Evolutionary conservation across 805 yeast species (phyloP), one percentile per base, ranked within the genome.

Genomic region (Metschnikowia gruessii): DNA sequence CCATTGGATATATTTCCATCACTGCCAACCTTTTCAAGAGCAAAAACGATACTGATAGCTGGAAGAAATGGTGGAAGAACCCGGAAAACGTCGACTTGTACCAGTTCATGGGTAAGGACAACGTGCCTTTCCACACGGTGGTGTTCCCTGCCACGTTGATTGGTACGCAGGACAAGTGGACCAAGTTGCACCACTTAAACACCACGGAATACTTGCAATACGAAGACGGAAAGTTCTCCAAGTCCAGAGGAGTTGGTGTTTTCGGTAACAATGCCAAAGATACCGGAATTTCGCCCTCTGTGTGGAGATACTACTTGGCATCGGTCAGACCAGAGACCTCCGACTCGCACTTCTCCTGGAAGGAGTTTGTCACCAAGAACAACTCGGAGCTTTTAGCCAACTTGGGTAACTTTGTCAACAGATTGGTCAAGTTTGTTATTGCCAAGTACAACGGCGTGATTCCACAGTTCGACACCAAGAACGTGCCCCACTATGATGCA

Each of bases 101-200:
- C 66, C 99, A 94, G 74, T 94, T 94, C 68, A 94, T 94, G 99
- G 99, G 99, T 69, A 94, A 94, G 68, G 99, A 94, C 69, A 94
- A 94, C 63, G 97, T 91, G 60, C 97, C 98, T 28, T 94, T 94
- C 88, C 99, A 94, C 65, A 86, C 97, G 1, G 99, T 94, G 46
- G 95, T 94, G 46, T 94, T 92, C 89, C 99, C 99, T 50, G 83
- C 95, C 36, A 72, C 95, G 22, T 85, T 83, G 69, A 71, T 94
- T 37, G 99, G 98, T 66, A 91, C 99, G 15, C 69, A 77, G 16
- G 92, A 92, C 47, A 61, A 75, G 40, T 94, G 98, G 98, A 90
- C 97, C 49, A 83, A 81, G 80, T 76, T 91, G 56, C 87, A 89
- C 61, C 96, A 91, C 67, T 71, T 94, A 57, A 87, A 83, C 64